Evolutionary conservation across 2,329 filamentous ascomycete genomes (phyloP), one percentile per base, ranked within the genome.

Genomic region (Stachybotrys elegans): DNA sequence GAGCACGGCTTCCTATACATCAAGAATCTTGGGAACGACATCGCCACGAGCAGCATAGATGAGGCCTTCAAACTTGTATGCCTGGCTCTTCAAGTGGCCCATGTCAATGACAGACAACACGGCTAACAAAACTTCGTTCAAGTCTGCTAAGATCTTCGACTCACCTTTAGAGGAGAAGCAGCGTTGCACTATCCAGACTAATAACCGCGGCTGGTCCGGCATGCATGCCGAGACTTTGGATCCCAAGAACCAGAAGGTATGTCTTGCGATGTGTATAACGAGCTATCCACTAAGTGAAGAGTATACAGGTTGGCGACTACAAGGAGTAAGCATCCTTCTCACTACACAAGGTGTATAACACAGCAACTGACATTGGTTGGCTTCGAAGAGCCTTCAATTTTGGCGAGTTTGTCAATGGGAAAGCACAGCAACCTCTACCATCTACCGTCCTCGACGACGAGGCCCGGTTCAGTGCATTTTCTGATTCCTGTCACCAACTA

Each of bases 1-100:
- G 81, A 84, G 43, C 85, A 90, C 66, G 92, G 92, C 48, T 97
- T 97, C 65, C 79, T 96, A 48, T 97, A 93, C 61, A 82, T 97
- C 57, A 84, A 82, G 58, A 91, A 88, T 58, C 76, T 81, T 19
- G 84, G 83, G 35, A 72, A 74, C 12, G 81, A 85, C 48, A 88
- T 96, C 39, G 71, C 84, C 0, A 66, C 75, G 0, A 66, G 75
- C 22, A 77, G 83, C 43, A 80, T 96, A 32, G 75, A 86, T 9
- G 69, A 72, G 36, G 83, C 86, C 8, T 97, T 96, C 69, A 68
- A 75, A 13, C 64, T 95, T 59, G 90, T 93, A 71, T 54, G 67
- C 55, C n/a, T n/a, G n/a, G n/a, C n/a, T n/a, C n/a, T n/a, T n/a
- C n/a, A n/a, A n/a, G n/a, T n/a, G n/a, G n/a, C n/a, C n/a, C n/a